Evolutionary conservation across 2,329 filamentous ascomycete genomes (phyloP).

Genomic region (Trichoderma afroharzianum): DNA sequence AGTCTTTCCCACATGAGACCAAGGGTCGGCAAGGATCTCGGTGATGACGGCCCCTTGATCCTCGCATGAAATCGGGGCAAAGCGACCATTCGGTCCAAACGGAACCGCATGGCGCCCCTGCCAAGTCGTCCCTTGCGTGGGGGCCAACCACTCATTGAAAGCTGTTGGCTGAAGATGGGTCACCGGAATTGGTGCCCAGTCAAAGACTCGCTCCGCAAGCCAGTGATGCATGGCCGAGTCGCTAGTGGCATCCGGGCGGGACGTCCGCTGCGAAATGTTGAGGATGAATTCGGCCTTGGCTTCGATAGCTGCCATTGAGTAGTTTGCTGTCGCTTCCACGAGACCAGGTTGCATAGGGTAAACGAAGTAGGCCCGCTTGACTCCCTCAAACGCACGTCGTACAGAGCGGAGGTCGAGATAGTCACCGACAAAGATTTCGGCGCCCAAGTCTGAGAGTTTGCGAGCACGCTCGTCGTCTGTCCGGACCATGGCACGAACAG

Average conservation of each 20-base stretch:
- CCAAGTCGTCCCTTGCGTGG: neutral
- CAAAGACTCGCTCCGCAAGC: neutral
- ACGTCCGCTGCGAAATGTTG: neutral
- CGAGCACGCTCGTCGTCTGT: neutral
- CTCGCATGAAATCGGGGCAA: constrained; percentile 1
- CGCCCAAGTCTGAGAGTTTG: neutral
- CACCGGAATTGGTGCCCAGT: neutral
- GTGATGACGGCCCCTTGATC: neutral
- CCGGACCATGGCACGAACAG: neutral
- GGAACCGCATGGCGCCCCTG: neutral
- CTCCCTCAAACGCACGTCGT: neutral
- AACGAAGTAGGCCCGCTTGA: neutral
- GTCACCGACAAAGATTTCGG: neutral
- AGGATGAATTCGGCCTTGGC: neutral
- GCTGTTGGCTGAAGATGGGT: neutral
- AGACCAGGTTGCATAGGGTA: neutral
- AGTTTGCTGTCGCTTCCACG: neutral
- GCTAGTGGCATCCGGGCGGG: neutral
- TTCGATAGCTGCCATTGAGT: neutral
- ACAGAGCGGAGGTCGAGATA: neutral
- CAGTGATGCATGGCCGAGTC: neutral
- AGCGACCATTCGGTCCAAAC: neutral
- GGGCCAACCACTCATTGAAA: neutral
- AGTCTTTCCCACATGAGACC: neutral
- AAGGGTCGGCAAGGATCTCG: neutral